Evolutionary conservation across 345 rosid genomes (phyloP), one percentile per base, ranked within the genome.

Genomic region (Draba incana): DNA sequence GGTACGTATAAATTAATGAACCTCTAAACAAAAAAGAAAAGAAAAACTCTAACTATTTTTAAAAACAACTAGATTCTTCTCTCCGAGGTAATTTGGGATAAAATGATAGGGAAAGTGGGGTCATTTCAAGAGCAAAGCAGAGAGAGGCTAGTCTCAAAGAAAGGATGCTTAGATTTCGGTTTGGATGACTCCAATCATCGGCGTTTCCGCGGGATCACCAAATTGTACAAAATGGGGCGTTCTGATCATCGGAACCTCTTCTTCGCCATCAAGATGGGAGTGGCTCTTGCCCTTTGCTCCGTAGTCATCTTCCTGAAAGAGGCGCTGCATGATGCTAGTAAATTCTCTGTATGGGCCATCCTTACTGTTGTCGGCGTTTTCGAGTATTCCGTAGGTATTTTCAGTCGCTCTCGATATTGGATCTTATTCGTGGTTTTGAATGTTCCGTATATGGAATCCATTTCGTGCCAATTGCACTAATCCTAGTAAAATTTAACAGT

Each of bases 321-420:
- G 45, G 80, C 84, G 4, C 71, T 89, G 4, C 57, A 65, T 33
- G 47, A 74, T 2, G 80, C 66, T 11, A 78, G 78, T 66, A 87
- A 87, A 73, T 89, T 79, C 79, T 79, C 86, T 54, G 57, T 64
- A 0, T 72, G 76, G 70, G 64, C 45, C 5, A 80, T 89, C 64
- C 90, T 92, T 14, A 92, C 96, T 0, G 94, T 89, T 8, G 90
- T 92, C 10, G 96, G 89, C 8, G 96, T 92, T 62, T 92, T 92
- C 60, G 98, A 92, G 67, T 92, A 76, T 81, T 85, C 84, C 71
- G 83, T 89, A 62, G 94, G 97, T 91, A 78, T 14, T n/a, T 35
- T 42, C n/a, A 13, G 35, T 62, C 60, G 15, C 43, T 49, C 39
- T 57, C 5, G 1, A 10, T 52, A 33, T 45, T 67, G 14, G 46